Percentiles rank a stretch among this genome's conserved stretches.
These are phyloP conservation scores for Paramecium sexaurelia DNA, from an alignment of 73 alveolate genomes.

Conservation along the genomic window DNA sequence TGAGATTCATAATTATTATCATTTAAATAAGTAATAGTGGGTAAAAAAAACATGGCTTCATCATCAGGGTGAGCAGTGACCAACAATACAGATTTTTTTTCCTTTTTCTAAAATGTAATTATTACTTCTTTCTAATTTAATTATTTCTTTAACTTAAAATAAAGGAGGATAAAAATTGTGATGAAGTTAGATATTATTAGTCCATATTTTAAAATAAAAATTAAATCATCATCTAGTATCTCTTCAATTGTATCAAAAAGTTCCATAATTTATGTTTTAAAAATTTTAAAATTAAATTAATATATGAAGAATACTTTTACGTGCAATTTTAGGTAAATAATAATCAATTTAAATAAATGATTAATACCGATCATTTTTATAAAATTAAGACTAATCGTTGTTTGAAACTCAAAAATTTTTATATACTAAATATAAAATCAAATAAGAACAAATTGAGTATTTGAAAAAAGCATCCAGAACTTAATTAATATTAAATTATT, in stretches of 20 bases:
- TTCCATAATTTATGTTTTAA: neutral
- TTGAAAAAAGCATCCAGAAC: neutral
- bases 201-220: conserved; percentile 57
- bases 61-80: conserved; percentile 98
- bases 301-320: no score
- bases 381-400: no score
- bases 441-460: neutral
- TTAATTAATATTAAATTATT: neutral
- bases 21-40: conserved; percentile 78
- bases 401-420: no score
- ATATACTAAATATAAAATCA: neutral
- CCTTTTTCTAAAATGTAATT: neutral
- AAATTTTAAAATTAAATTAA: neutral
- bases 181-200: conserved; percentile 47
- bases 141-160: neutral
- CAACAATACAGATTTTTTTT: conserved; percentile 75
- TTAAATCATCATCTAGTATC: conserved; percentile 48
- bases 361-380: no score
- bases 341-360: no score
- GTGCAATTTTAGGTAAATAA: no score
- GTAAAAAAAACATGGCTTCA: conserved; percentile 95
- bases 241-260: neutral
- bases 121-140: neutral
- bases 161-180: conserved; percentile 52
- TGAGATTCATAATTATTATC: conserved; percentile 68